phyloP scores from a whole-genome alignment of 2,329 filamentous ascomycete genomes.

The Didymella pinodella region DNA sequence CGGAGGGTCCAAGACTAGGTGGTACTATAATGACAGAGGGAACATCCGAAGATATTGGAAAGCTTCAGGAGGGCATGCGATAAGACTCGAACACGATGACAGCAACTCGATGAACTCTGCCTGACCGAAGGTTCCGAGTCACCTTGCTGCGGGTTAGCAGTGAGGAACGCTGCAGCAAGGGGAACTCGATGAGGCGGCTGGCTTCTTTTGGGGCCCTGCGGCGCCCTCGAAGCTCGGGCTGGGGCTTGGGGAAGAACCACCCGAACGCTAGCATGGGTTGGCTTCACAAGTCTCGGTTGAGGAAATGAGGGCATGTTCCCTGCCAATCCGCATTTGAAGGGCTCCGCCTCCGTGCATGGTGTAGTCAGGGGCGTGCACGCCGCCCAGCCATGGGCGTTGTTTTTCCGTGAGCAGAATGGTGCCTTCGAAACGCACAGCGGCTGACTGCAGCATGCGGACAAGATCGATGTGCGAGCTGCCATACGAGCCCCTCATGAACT shows the following conservation, averaged over 20 bases:
- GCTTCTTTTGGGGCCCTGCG: conserved; percentile 49
- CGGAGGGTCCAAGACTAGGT: conserved; percentile 24
- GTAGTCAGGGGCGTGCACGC: conserved; percentile 41
- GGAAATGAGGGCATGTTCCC: conserved; percentile 45
- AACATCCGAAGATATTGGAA: conserved; percentile 32
- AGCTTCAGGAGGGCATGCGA: conserved; percentile 29
- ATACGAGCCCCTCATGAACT: background rate
- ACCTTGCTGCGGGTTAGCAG: conserved; percentile 50
- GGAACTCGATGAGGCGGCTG: conserved; percentile 36
- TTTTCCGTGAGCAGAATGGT: conserved; percentile 11
- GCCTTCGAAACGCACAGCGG: conserved; percentile 8
- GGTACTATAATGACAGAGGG: conserved; percentile 30
- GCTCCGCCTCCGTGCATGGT: conserved; percentile 35
- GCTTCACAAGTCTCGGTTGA: conserved; percentile 47
- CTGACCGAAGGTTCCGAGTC: conserved; percentile 44
- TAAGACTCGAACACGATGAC: conserved; percentile 32
- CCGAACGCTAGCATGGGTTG: conserved; percentile 44
- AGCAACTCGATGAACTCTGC: conserved; percentile 33
- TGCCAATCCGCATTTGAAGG: conserved; percentile 40
- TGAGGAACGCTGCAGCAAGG: conserved; percentile 49
- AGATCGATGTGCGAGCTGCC: background rate
- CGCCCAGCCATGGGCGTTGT: conserved; percentile 22
- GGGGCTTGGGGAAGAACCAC: conserved; percentile 43
- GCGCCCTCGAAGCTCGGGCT: conserved; percentile 41
- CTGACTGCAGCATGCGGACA: conserved; percentile 13